Evolutionary conservation across 2,329 filamentous ascomycete genomes (phyloP).

Genomic region (Fusarium algeriense): DNA sequence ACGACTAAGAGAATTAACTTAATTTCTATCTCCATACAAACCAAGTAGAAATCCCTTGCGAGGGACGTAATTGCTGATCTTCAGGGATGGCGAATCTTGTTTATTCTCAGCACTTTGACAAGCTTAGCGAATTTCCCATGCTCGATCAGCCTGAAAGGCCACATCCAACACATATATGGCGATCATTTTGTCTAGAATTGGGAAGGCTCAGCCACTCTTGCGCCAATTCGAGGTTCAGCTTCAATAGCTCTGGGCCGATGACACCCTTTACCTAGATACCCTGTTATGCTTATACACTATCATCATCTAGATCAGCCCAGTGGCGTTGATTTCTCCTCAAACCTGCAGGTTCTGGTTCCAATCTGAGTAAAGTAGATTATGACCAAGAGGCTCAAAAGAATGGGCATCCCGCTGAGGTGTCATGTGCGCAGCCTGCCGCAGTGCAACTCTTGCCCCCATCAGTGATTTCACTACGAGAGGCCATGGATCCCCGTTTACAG

Average conservation of each 20-base stretch:
- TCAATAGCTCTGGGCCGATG: not conserved
- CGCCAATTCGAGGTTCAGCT: not conserved
- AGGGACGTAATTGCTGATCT: no score
- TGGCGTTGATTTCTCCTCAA: not conserved
- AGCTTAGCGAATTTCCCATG: not conserved
- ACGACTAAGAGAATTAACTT: no score
- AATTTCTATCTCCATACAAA: no score
- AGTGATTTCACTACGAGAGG: not conserved
- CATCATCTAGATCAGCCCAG: not conserved
- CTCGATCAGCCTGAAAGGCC: not conserved
- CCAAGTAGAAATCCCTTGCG: no score
- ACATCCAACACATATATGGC: not conserved
- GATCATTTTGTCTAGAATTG: not conserved
- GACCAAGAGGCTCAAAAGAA: not conserved
- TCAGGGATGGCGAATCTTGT: not conserved
- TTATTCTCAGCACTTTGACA: rapidly evolving
- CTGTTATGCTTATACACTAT: not conserved
- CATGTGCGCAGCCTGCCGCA: not conserved
- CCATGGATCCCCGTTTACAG: not conserved
- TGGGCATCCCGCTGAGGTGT: not conserved
- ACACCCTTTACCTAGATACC: not conserved
- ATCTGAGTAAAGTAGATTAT: not conserved
- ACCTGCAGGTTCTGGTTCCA: not conserved
- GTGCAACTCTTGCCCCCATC: not conserved
- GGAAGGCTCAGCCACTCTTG: not conserved